A percentile compares a stretch with the other conserved stretches of the same genome.
These are phyloP conservation scores for Cytospora paraplurivora DNA, from an alignment of 2,329 filamentous ascomycete genomes.

Conservation along the genomic window DNA sequence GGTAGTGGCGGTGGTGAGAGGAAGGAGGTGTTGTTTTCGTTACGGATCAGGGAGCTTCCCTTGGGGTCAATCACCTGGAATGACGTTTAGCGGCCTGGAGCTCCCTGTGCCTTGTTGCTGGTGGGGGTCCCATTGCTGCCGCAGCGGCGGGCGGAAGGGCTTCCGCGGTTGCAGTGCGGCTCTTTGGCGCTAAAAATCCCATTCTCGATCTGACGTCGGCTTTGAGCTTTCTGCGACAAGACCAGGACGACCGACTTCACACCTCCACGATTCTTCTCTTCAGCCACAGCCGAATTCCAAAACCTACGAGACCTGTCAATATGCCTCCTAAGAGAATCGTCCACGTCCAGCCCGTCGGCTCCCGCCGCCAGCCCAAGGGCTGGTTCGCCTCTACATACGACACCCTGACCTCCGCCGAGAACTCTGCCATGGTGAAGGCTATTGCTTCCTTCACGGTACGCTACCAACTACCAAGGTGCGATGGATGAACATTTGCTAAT, in stretches of 20 bases:
- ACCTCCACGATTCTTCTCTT: background rate
- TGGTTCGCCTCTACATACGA: conserved; percentile 58
- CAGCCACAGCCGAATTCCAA: conserved; percentile 4
- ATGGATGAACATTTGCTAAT: background rate
- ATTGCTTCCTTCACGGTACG: conserved; percentile 54
- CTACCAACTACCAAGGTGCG: background rate
- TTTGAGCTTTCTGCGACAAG: conserved; percentile 18
- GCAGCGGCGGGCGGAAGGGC: conserved; percentile 4
- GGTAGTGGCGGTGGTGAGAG: background rate
- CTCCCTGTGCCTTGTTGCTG: conserved; percentile 3
- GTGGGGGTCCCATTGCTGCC: background rate
- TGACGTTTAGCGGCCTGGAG: conserved; percentile 12
- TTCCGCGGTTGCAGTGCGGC: conserved; percentile 9
- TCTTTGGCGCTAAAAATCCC: conserved; percentile 15
- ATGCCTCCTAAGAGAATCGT: conserved; percentile 68
- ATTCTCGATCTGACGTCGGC: conserved; percentile 26
- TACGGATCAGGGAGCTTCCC: background rate
- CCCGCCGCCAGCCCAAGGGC: conserved; percentile 50
- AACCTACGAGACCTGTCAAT: conserved; percentile 33
- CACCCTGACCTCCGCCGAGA: conserved; percentile 62
- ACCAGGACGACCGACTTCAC: background rate
- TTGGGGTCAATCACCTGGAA: background rate
- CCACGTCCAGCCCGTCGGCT: conserved; percentile 50
- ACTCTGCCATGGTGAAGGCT: conserved; percentile 64
- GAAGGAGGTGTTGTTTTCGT: background rate